Conservation (phyloP, 305 asterid genomes). For the Caryopteris hybrid region DNA sequence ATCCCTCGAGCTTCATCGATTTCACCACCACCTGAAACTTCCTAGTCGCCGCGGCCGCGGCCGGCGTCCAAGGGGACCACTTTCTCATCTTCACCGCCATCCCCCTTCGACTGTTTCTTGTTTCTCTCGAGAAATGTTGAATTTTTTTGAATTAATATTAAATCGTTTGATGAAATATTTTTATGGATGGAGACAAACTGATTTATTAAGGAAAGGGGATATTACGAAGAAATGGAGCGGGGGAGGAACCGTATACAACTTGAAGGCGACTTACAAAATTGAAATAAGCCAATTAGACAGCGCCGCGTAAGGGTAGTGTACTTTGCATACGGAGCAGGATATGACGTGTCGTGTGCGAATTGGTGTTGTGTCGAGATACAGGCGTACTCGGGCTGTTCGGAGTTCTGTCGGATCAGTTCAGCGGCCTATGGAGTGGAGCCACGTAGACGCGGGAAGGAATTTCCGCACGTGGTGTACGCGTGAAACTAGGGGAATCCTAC, state of each 20-base stretch:
- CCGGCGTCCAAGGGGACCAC: slow-evolving; percentile 47
- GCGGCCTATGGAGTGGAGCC: slow-evolving; percentile 17
- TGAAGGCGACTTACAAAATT: background rate
- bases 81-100: slow-evolving; percentile 54
- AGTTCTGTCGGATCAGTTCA: background rate
- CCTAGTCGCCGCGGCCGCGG: slow-evolving; percentile 20
- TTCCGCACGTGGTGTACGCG: slow-evolving; percentile 60
- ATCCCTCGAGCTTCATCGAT: slow-evolving; percentile 40
- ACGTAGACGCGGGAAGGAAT: slow-evolving; percentile 49
- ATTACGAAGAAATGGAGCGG: slow-evolving; percentile 17
- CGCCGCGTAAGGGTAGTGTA: slow-evolving; percentile 14
- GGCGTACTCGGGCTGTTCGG: background rate
- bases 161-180: background rate
- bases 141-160: background rate
- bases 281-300: background rate
- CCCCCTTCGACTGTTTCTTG: background rate
- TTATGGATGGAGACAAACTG: background rate
- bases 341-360: slow-evolving; percentile 25
- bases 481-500: slow-evolving; percentile 29
- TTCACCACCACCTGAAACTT: slow-evolving; percentile 56
- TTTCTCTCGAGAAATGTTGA: background rate
- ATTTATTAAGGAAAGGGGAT: slow-evolving; percentile 11
- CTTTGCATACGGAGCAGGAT: background rate
- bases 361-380: slow-evolving; percentile 9
- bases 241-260: background rate